These are phyloP conservation scores for Suhomyces terraborum DNA, from an alignment of 1,139 yeast genomes.

Conservation along the genomic window DNA sequence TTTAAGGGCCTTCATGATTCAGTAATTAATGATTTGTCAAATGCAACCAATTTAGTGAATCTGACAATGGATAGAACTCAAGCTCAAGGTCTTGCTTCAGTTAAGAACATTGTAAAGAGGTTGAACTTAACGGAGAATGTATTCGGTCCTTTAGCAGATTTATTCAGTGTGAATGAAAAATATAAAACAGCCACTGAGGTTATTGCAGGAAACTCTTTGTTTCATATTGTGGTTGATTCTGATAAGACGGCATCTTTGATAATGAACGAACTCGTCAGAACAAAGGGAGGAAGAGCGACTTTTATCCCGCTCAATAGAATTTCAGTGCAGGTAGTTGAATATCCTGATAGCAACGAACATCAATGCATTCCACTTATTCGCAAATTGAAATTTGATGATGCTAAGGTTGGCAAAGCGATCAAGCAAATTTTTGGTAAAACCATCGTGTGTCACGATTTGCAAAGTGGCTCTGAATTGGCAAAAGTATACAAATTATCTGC, in stretches of 20 bases:
- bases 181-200: constrained; percentile 87
- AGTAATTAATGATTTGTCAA: constrained; percentile 53
- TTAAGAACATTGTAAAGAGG: constrained; percentile 57
- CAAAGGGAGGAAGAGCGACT: constrained; percentile 80
- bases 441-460: constrained; percentile 72
- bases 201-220: constrained; percentile 82
- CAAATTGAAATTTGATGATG: constrained; percentile 61
- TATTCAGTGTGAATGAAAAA: constrained; percentile 77
- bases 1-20: constrained; percentile 58
- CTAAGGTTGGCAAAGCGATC: constrained; percentile 61
- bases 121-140: constrained; percentile 61
- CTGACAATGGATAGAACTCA: constrained; percentile 77
- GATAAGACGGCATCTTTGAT: constrained; percentile 80
- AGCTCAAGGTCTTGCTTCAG: constrained; percentile 69
- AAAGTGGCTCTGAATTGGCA: constrained; percentile 69
- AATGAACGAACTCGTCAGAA: constrained; percentile 75
- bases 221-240: constrained; percentile 85
- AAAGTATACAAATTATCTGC: constrained; percentile 65
- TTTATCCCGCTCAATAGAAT: constrained; percentile 86
- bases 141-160: constrained; percentile 82
- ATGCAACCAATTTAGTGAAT: constrained; percentile 60
- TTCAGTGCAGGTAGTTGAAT: constrained; percentile 33
- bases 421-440: constrained; percentile 80
- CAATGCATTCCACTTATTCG: constrained; percentile 74
- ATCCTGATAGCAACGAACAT: constrained; percentile 57